phyloP scores from a whole-genome alignment of 805 yeast genomes.

The Myxozyma vanderwaltii region DNA sequence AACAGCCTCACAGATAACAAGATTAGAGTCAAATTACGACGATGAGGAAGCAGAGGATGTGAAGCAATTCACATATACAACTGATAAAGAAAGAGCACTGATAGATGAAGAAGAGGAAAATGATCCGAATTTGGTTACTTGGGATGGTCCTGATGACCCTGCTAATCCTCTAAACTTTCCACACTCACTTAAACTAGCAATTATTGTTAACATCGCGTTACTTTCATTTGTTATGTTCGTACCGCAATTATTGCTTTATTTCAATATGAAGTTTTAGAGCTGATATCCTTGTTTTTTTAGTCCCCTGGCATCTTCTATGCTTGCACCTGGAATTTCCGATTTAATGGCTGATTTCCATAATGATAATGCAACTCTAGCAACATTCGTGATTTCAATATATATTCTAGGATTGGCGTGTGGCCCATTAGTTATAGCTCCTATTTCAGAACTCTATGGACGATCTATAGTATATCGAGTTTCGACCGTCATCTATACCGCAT shows the following conservation, averaged over 20 bases:
- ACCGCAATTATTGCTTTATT: too few species aligned
- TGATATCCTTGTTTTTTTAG: too few species aligned
- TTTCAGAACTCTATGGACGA: constrained; percentile 75
- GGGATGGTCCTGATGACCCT: constrained; percentile 80
- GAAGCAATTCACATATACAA: too few species aligned
- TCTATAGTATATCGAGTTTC: constrained; percentile 51
- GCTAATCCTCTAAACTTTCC: constrained; percentile 76
- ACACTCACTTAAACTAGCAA: too few species aligned
- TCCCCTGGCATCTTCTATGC: constrained; percentile 64
- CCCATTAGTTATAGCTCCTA: constrained; percentile 85
- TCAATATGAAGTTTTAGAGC: too few species aligned
- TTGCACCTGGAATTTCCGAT: constrained; percentile 59
- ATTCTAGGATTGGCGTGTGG: constrained; percentile 92
- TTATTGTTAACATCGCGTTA: too few species aligned
- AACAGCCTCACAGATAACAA: too few species aligned
- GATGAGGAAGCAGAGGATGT: too few species aligned
- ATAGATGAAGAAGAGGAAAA: too few species aligned
- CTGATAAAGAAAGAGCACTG: too few species aligned
- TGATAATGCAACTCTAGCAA: constrained; percentile 42
- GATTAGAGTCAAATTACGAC: too few species aligned
- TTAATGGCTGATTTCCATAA: constrained; percentile 52
- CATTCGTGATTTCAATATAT: constrained; percentile 52
- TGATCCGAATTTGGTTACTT: constrained; percentile 67
- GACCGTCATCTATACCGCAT: constrained; percentile 40
- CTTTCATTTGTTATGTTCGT: too few species aligned